phyloP scores from a whole-genome alignment of 331 rosid species.

The Telfairia occidentalis region DNA sequence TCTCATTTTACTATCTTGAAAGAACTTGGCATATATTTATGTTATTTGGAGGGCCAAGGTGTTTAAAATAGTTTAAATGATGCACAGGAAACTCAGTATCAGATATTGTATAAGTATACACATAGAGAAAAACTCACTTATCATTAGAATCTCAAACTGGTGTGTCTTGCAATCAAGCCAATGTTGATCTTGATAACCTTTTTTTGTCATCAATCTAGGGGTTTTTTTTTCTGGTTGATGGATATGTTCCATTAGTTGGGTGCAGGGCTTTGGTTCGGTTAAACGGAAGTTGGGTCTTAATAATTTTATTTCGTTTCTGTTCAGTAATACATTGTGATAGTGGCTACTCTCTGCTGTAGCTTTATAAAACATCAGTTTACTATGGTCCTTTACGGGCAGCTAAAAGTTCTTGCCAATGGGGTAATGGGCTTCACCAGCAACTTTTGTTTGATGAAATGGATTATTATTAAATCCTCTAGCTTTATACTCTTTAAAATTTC shows the following conservation, averaged over 20 bases:
- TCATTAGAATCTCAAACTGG: not conserved
- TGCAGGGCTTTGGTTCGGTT: not conserved
- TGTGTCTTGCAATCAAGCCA: not conserved
- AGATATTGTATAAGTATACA: not conserved
- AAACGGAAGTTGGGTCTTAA: not conserved
- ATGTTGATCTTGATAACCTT: not conserved
- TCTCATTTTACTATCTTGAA: not conserved
- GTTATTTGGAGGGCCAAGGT: not conserved
- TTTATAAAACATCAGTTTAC: not conserved
- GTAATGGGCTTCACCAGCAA: not conserved
- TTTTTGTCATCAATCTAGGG: not conserved
- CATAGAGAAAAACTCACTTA: not conserved
- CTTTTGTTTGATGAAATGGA: not conserved
- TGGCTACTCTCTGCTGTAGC: not conserved
- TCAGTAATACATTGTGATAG: not conserved
- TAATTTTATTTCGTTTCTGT: not conserved
- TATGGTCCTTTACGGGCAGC: not conserved
- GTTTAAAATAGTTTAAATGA: not conserved
- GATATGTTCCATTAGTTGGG: not conserved
- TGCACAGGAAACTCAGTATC: not conserved
- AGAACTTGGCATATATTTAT: not conserved
- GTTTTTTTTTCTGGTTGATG: not conserved
- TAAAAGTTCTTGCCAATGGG: not conserved
- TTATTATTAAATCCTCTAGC: constrained; percentile 1
- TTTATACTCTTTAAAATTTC: not conserved